Base-by-base conservation (phyloP, 2,329 filamentous ascomycete species). In the Cladosporium velox region DNA sequence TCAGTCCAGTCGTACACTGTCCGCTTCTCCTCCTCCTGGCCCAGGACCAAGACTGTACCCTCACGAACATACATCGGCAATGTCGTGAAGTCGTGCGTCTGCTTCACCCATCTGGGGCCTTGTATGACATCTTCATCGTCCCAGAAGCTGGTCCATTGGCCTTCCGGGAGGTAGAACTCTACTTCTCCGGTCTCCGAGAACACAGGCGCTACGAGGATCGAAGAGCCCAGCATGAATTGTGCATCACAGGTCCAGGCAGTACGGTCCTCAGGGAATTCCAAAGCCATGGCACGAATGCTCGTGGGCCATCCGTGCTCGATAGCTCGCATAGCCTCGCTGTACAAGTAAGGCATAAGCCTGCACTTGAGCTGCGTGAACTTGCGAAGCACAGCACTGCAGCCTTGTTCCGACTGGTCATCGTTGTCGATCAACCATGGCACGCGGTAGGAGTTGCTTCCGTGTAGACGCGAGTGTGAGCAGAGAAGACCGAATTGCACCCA, bases 401-500 rank as follows among this genome's bases (percentile, higher is more conserved):
- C 81, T 73, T 77, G 76, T 3, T 75, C 72, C 61, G 88, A 77
- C 4, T 74, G 75, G 30, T 81, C 88, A 59, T 90, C 87, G 67
- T 85, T 78, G 71, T 91, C 90, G 67, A 91, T 87, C 52, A 86
- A 84, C 90, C 90, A 92, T 2, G 90, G 90, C n/a, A 91, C 89
- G 21, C 90, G 87, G 78, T 91, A 92, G 3, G 87, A 89, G 67
- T 82, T 85, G 60, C 86, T 89, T 2, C 90, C 90, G 74, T 92
- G 90, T 12, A 92, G 82, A 15, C 89, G 84, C 44, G 87, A 90
- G 76, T 92, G 90, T 11, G 86, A 87, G 70, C 88, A 91, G 49
- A 92, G 78, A 1, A 91, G 82, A 0, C 90, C 90, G 76, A 91
- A 91, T n/a, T 88, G 88, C 6, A 91, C 88, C 90, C 90, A 92